Evolutionary conservation across 176 grass and related monocot species (phyloP), one percentile per base, ranked within the genome.

Genomic region (Oropetium thomaeum): DNA sequence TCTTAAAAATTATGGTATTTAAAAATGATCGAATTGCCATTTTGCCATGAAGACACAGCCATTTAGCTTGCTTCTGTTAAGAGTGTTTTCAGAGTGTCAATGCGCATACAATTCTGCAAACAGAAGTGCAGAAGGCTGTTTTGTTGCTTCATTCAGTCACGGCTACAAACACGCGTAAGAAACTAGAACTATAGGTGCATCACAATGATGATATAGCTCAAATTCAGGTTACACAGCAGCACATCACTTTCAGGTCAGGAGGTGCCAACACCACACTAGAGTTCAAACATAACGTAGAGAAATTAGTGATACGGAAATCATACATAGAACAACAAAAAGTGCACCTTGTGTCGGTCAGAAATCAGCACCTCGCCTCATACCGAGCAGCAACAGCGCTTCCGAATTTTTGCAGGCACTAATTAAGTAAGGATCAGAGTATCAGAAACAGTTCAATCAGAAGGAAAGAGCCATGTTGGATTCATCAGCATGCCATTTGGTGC

Each of bases 391-490:
- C 73, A 62, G 45, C 20, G 28, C 29, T 64, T 78, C 45, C 2
- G 2, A 34, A 44, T 32, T 22, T 63, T 14, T 71, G n/a, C 44
- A 52, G 43, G 63, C 7, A 28, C 45, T n/a, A n/a, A n/a, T n/a
- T n/a, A n/a, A n/a, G 22, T 29, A n/a, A 17, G 27, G 0, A 37
- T 43, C 35, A 28, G 44, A 84, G n/a, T 0, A 65, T 66, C 67
- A 10, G 17, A 11, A 35, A 0, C 39, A 29, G 16, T 59, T 79
- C 75, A 85, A 58, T 79, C 75, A 58, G 60, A 67, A 79, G 76
- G 69, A 25, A 85, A 79, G 3, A 79, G 34, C 75, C 83, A 85
- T 31, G 69, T 79, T 66, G 61, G 82, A 73, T 71, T 79, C 68
- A 73, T 85, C 23, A 16, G 23, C 16, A 32, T 59, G 30, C 83